phyloP scores from a whole-genome alignment of 2,329 filamentous ascomycete species.

The Gliomastix tumulicola region DNA sequence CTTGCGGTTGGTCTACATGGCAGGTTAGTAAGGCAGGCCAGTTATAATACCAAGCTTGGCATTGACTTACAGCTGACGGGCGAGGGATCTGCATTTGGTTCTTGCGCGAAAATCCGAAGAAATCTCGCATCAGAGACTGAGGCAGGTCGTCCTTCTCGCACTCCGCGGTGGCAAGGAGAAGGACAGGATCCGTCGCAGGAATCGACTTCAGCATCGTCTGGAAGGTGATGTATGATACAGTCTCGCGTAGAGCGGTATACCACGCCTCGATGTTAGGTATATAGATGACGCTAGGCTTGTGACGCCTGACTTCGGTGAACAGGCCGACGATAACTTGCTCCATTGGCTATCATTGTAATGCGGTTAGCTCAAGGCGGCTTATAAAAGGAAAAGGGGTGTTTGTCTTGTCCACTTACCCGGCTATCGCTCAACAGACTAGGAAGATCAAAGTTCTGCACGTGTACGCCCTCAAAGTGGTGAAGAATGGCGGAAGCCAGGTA shows the following conservation, averaged over 20 bases:
- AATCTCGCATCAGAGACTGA: slow-evolving; percentile 57
- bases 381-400: neutral
- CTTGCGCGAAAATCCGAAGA: slow-evolving; percentile 80
- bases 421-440: slow-evolving; percentile 81
- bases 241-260: slow-evolving; percentile 58
- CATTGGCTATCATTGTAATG: slow-evolving; percentile 53
- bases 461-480: slow-evolving; percentile 86
- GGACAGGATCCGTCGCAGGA: slow-evolving; percentile 81
- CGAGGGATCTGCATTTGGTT: slow-evolving; percentile 66
- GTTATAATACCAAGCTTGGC: neutral
- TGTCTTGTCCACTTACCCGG: slow-evolving; percentile 49
- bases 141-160: slow-evolving; percentile 55
- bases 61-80: slow-evolving; percentile 51
- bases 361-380: no score
- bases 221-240: slow-evolving; percentile 74
- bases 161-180: slow-evolving; percentile 82
- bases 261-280: slow-evolving; percentile 86
- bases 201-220: slow-evolving; percentile 74
- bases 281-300: slow-evolving; percentile 94
- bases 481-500: slow-evolving; percentile 82
- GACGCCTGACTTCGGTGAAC: slow-evolving; percentile 86
- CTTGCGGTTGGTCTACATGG: slow-evolving; percentile 47
- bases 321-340: slow-evolving; percentile 87
- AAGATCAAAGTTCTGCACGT: slow-evolving; percentile 92
- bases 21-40: neutral